Base-by-base conservation (phyloP, 1,139 yeast species). In the Saccharomycopsis crataegensis region DNA sequence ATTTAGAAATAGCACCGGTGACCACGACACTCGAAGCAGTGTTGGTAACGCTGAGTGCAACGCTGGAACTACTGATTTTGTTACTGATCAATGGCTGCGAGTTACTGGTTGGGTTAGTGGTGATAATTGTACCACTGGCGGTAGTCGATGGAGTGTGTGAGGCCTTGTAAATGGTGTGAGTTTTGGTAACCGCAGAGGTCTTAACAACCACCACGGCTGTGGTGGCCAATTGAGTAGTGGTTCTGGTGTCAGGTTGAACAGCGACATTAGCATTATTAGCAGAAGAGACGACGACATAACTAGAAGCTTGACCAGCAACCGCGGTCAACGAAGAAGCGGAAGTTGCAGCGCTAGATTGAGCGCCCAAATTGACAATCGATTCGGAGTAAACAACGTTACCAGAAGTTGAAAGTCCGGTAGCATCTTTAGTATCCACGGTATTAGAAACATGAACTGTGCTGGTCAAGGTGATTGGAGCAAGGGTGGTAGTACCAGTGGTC, bases 21-120 rank as follows among this genome's bases (percentile, higher is more conserved):
- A 46, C 32, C 28, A 42, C 44, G 38, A 17, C 40, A 14, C 8
- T 7, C 17, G 31, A 42, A 46, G 50, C 32, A 22, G 50, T 46
- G 31, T 32, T 33, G 48, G 54, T 36, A 4, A 51, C 17, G 6
- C 44, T 42, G 8, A 53, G 37, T n/a, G 58, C 60, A 3, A 59
- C 51, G 28, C 61, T 60, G 9, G 61, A 54, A 9, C 62, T 57
- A 8, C 62, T 51, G 42, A 62, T 56, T 16, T 61, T 46, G 12
- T 60, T 58, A 4, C 65, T 64, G 46, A 63, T 58, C 53, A 64
- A 53, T 43, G 69, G 69, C 43, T 63, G 58, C 5, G 43, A 8
- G 14, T 5, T 46, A 16, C 61, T 49, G 3, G 60, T 56, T 8
- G 61, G 47, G 32, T 58, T 49, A 16, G 64, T 52, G 11, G 62